A percentile compares a stretch with the other conserved stretches of the same genome.
phyloP scores from a whole-genome alignment of 1,284 basidiomycete species.

The Pseudozyma sp. region DNA sequence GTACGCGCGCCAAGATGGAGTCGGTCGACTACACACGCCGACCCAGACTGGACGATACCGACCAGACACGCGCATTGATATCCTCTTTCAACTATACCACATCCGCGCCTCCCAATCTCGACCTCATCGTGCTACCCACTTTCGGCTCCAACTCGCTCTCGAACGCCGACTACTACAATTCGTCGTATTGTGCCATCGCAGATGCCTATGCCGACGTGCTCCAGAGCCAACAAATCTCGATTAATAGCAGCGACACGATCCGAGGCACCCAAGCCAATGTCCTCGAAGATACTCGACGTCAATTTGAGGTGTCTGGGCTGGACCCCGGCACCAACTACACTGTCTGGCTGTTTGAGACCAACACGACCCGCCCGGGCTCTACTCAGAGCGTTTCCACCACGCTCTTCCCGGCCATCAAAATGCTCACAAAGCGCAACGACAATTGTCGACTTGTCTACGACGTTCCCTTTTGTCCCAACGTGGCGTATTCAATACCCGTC shows the following conservation, averaged over 20 bases:
- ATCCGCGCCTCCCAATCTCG: constrained; percentile 51
- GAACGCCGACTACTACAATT: constrained; percentile 60
- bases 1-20: constrained; percentile 50
- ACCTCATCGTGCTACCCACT: constrained; percentile 61
- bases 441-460: constrained; percentile 69
- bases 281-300: constrained; percentile 46
- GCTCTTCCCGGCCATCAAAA: constrained; percentile 62
- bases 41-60: constrained; percentile 66
- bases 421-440: constrained; percentile 64
- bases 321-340: constrained; percentile 68
- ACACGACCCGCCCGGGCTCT: constrained; percentile 36
- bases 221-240: constrained; percentile 12
- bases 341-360: constrained; percentile 66
- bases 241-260: constrained; percentile 57
- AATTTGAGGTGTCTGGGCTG: constrained; percentile 57
- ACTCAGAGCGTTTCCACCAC: constrained; percentile 26
- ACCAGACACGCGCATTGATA: constrained; percentile 62
- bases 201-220: constrained; percentile 41
- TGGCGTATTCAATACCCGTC: constrained; percentile 70
- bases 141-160: constrained; percentile 46
- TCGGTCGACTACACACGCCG: constrained; percentile 40
- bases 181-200: constrained; percentile 67
- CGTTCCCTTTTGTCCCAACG: constrained; percentile 69
- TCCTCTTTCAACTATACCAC: constrained; percentile 64
- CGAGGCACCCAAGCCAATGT: constrained; percentile 45